These are phyloP conservation scores for Trebouxia sp. DNA, from an alignment of 139 green algal species.

Conservation along the genomic window DNA sequence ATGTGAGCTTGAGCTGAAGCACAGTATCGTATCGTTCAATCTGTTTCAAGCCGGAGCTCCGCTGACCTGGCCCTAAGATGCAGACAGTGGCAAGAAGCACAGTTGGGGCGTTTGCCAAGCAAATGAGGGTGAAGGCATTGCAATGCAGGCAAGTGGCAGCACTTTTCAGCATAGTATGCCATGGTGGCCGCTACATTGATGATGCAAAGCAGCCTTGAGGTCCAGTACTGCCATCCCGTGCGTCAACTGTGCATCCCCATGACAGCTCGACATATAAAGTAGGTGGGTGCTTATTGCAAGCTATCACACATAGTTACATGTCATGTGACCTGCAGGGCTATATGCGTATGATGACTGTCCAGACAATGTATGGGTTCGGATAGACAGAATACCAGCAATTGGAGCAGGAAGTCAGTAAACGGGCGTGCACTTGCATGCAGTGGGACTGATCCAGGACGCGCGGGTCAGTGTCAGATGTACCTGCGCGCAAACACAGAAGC, in stretches of 20 bases:
- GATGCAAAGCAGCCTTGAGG: too few species aligned
- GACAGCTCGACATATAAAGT: too few species aligned
- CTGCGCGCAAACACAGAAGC: too few species aligned
- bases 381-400: background rate
- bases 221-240: too few species aligned
- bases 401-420: too few species aligned
- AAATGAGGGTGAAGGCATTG: background rate
- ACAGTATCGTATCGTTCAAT: background rate
- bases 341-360: background rate
- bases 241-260: too few species aligned
- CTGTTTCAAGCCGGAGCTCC: background rate
- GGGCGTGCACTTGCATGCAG: too few species aligned
- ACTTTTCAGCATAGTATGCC: too few species aligned
- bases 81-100: conserved; percentile 6
- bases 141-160: background rate
- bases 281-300: too few species aligned
- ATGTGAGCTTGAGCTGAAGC: background rate
- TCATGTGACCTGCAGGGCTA: background rate
- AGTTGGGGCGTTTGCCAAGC: background rate
- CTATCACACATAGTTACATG: background rate
- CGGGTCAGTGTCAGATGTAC: too few species aligned
- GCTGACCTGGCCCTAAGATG: background rate
- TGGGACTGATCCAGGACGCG: too few species aligned
- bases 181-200: too few species aligned
- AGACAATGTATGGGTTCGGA: background rate